phyloP scores from a whole-genome alignment of 2,329 filamentous ascomycete genomes.

The Tolypocladium nubicola region DNA sequence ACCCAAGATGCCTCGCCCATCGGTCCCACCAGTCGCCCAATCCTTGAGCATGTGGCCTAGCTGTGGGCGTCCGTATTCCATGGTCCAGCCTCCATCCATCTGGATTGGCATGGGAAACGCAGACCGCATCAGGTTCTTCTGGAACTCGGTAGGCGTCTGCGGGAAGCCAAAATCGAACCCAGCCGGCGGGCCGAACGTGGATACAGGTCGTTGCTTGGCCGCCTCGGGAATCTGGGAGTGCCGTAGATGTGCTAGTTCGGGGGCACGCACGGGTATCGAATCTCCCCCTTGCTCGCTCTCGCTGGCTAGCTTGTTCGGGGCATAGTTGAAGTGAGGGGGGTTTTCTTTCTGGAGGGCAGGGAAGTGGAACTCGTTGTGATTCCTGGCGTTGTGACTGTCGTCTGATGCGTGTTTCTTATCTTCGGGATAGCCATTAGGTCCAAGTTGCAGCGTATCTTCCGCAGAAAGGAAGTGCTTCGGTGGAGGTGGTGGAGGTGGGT shows the following conservation, averaged over 20 bases:
- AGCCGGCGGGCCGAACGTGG: slow-evolving; percentile 47
- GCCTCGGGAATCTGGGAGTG: slow-evolving; percentile 27
- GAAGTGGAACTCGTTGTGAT: slow-evolving; percentile 44
- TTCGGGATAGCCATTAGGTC: slow-evolving; percentile 25
- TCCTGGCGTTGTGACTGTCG: slow-evolving; percentile 7
- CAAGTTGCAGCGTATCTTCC: slow-evolving; percentile 1
- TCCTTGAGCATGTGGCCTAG: slow-evolving; percentile 78
- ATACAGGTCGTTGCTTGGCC: slow-evolving; percentile 33
- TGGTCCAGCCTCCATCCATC: slow-evolving; percentile 73
- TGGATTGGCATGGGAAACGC: slow-evolving; percentile 64
- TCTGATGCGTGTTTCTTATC: slow-evolving; percentile 24
- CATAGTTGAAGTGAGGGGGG: slow-evolving; percentile 49
- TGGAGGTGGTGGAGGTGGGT: slow-evolving; percentile 14
- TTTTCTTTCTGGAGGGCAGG: slow-evolving; percentile 39
- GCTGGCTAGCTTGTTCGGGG: slow-evolving; percentile 26
- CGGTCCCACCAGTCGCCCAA: slow-evolving; percentile 60
- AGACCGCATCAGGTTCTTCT: slow-evolving; percentile 83
- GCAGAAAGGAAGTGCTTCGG: background rate
- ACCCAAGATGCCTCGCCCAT: slow-evolving; percentile 62
- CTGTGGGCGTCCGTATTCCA: slow-evolving; percentile 85
- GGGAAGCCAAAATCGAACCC: slow-evolving; percentile 77
- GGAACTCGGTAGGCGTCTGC: slow-evolving; percentile 74
- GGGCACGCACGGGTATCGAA: slow-evolving; percentile 27
- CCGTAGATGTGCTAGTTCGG: slow-evolving; percentile 49
- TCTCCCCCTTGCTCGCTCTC: slow-evolving; percentile 11